Base-by-base conservation (phyloP, 2,329 filamentous ascomycete genomes). In the Pestalotiopsis sp. region DNA sequence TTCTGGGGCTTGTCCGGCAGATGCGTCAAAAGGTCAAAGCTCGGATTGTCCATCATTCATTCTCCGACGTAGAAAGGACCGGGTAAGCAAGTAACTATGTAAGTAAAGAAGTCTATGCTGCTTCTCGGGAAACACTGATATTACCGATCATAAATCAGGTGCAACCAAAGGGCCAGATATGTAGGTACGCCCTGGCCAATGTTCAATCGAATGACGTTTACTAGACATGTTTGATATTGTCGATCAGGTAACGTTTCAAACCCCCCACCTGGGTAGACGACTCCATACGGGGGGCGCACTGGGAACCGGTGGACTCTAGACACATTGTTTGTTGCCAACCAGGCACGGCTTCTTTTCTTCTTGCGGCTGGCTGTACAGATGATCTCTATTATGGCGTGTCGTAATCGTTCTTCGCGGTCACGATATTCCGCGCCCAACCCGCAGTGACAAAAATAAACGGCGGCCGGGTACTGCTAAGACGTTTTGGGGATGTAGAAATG, bases 221-320 rank as follows among this genome's bases (percentile, higher is more conserved):
- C 25, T 20, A 38, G n/a, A 36, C 31, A 20, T 12, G 36, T 62
- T 20, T 39, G 27, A 62, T 20, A 39, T 62, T 14, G 59, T 39
- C 59, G 59, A 62, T 62, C 59, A 62, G 36, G 59, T 36, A 62
- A 62, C 59, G 59, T 62, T 62, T 62, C 59, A 62, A 52, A 52
- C n/a, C 45, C 45, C 45, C 45, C 45, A 52, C 45, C 45, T 52
- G 31, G 1, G 31, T 36, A 52, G 17, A 9, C 17, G 45, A 52
- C 45, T 52, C 45, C 45, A 52, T 52, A n/a, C 45, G 45, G 41
- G 41, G 41, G 45, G n/a, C 45, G 45, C 31, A 52, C 20, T n/a
- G 45, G 45, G 45, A 52, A 20, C 45, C 17, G 45, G 14, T n/a
- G 45, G 45, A 52, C 45, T 20, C 14, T 52, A 2, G 17, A 9